These are phyloP conservation scores for Cercophora samala DNA, from an alignment of 495 filamentous ascomycete species.

Conservation along the genomic window DNA sequence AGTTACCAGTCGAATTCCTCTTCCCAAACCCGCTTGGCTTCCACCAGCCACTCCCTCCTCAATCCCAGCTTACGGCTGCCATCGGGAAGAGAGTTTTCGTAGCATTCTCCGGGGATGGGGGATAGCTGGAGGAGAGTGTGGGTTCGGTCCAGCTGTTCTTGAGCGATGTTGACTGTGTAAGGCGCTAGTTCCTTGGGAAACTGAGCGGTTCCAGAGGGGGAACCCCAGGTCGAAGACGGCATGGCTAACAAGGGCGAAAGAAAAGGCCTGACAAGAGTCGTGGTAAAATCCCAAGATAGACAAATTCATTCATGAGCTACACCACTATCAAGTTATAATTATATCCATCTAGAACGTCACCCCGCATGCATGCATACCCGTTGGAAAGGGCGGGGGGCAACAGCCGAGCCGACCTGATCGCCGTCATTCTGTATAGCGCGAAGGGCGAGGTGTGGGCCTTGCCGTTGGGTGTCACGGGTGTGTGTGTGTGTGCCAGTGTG, in stretches of 20 bases:
- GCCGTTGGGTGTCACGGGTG: no score
- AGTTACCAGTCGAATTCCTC: conserved; percentile 40
- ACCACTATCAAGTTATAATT: neutral
- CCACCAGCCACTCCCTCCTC: conserved; percentile 51
- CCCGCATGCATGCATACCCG: conserved; percentile 1
- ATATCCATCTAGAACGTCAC: neutral
- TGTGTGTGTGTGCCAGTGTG: no score
- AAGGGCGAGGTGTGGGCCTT: neutral
- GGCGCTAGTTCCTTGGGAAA: conserved; percentile 2
- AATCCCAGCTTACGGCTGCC: conserved; percentile 48
- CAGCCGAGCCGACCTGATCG: neutral
- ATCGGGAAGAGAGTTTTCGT: conserved; percentile 21
- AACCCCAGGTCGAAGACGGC: neutral
- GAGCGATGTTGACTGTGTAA: conserved; percentile 14
- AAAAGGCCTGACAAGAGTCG: no score
- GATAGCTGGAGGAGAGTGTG: conserved; percentile 17
- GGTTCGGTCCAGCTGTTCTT: conserved; percentile 15
- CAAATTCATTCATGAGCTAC: no score
- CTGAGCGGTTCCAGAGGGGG: neutral
- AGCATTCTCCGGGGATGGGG: conserved; percentile 12
- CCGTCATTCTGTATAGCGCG: neutral
- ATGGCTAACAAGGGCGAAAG: neutral
- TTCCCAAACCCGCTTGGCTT: conserved; percentile 54
- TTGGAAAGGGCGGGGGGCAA: neutral
- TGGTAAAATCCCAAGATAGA: no score